Base-by-base conservation (phyloP, 768 basidiomycete species). In the Pseudohyphozyma bogoriensis region DNA sequence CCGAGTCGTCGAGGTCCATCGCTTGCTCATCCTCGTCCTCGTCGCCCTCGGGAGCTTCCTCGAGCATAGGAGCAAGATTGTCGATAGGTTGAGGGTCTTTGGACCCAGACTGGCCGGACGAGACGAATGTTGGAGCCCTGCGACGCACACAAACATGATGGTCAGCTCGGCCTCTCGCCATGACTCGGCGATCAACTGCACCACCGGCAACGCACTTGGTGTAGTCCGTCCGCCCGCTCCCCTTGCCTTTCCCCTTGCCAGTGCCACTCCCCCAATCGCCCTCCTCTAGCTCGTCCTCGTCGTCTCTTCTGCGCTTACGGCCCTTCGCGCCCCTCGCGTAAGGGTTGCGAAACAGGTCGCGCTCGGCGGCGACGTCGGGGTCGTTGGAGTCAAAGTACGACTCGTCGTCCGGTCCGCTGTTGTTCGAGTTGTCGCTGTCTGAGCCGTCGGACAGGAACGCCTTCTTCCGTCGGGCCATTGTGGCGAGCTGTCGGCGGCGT, bases 271-370 rank as follows among this genome's bases (percentile, higher is more conserved):
- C n/a, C n/a, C n/a, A n/a, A n/a, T 37, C 56, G 56, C 70, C 66
- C 55, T 65, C 71, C 42, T 60, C 66, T 52, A 64, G 68, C 26
- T 69, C 67, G 35, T 62, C 64, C 24, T 60, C 66, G 24, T 63
- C 71, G 49, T n/a, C 56, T 85, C 82, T 7, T 83, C 81, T 2
- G 76, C 85, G 73, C 86, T 88, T 0, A 86, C 76, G 6, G 68
- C 79, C 77, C 64, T 81, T 67, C 36, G 53, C 55, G 26, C 69
- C 62, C 39, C 63, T 28, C 4, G 54, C 76, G 75, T 88, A 88
- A 5, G 87, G 86, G 63, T 87, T 80, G 69, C 83, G 79, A 72
- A 87, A 87, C 11, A 87, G 80, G 36, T 80, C 81, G 13, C 84
- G 84, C 71, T 89, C 88, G 36, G 82, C 89, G 36, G 81, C 79